Base-by-base conservation (phyloP, 2,329 filamentous ascomycete species). In the Podosphaera xanthii region DNA sequence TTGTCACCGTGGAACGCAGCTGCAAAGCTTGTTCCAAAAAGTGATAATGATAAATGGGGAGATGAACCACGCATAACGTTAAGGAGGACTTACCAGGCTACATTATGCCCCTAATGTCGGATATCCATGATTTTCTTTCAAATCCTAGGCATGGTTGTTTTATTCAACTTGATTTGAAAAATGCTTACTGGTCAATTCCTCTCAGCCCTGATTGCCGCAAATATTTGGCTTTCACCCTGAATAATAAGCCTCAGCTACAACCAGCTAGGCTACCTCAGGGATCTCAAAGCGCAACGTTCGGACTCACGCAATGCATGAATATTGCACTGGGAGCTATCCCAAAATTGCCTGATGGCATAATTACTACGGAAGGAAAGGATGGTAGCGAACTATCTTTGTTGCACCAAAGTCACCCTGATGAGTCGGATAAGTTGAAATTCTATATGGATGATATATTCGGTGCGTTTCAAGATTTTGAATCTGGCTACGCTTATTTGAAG, bases 371-470 rank as follows among this genome's bases (percentile, higher is more conserved):
- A 33, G 49, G 49, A 53, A 53, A 31, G 34, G 22, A 34, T 31
- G 31, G 49, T 12, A 53, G 49, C 31, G 49, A 53, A 34, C 49
- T 10, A 31, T 53, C 30, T 10, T 8, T 53, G 22, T 34, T 34
- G 9, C 22, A 53, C 31, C 31, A 34, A 33, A 53, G 31, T 33
- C 5, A 2, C 22, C 31, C 49, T 12, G 49, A 53, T 5, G 4
- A 31, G 31, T 4, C 49, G 7, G 31, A 53, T 31, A 53, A 53
- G 30, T 53, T 34, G 49, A 31, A 34, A 53, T 53, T 53, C 33
- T 53, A 53, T 14, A 55, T 55, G 33, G 53, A 55, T 42, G 36
- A 55, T 9, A 55, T 55, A 38, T 55, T 55, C 40, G 36, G 53
- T 8, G 34, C 12, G 2, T 55, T 38, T 5, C 10, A 31, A 40